These are phyloP conservation scores for Pythium plurisporium DNA, from an alignment of 352 stramenopile species.

Conservation along the genomic window DNA sequence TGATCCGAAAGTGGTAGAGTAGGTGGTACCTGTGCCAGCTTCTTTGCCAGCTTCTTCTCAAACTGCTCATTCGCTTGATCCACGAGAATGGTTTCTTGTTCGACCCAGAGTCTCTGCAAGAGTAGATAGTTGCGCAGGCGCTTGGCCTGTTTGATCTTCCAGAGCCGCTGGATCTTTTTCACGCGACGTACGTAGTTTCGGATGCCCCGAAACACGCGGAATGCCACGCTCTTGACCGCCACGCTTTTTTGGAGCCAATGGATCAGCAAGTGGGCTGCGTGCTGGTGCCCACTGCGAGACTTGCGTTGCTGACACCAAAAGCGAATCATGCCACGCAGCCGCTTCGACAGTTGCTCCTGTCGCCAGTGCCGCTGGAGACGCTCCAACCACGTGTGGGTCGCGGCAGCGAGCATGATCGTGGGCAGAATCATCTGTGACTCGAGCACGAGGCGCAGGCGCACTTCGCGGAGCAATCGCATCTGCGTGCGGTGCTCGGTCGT, in stretches of 20 bases:
- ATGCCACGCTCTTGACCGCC: constrained; percentile 42
- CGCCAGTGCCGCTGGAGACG: constrained; percentile 36
- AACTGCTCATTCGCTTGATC: constrained; percentile 42
- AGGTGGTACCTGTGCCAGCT: too few species aligned
- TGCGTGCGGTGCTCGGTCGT: constrained; percentile 44
- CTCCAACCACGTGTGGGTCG: constrained; percentile 40
- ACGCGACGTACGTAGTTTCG: constrained; percentile 46
- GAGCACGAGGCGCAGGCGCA: constrained; percentile 29
- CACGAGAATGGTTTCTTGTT: constrained; percentile 43
- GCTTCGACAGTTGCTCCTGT: constrained; percentile 27
- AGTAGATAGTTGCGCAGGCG: constrained; percentile 31
- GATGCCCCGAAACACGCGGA: constrained; percentile 51
- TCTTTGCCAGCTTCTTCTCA: constrained; percentile 33
- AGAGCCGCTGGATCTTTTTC: constrained; percentile 51
- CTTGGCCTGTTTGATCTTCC: constrained; percentile 40
- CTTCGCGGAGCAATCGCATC: constrained; percentile 34
- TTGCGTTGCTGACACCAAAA: constrained; percentile 44
- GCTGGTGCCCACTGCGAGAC: constrained; percentile 26
- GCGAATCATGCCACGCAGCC: constrained; percentile 35
- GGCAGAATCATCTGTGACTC: constrained; percentile 41
- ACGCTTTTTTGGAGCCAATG: constrained; percentile 66
- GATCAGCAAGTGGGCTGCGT: constrained; percentile 39
- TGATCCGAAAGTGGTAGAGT: too few species aligned
- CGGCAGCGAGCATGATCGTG: constrained; percentile 38
- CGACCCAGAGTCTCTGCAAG: constrained; percentile 44